A percentile compares a stretch with the other conserved stretches of the same genome.
Evolutionary conservation across 352 stramenopile genomes (phyloP).

Genomic region (Plasmopara viticola): DNA sequence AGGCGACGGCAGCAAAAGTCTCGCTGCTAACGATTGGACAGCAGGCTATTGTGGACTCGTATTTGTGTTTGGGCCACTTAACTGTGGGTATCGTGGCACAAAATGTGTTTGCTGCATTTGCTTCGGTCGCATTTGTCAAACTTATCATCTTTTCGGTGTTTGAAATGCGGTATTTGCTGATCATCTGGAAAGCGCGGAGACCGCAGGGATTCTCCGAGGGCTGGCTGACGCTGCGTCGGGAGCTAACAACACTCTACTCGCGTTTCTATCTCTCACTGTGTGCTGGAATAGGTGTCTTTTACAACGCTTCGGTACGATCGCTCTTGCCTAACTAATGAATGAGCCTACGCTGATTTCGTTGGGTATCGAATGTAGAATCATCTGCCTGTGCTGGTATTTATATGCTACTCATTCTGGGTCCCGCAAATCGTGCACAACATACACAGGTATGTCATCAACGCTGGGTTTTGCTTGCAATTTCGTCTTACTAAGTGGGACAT

Average conservation of each 20-base stretch:
- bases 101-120: constrained; percentile 95
- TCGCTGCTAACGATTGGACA: constrained; percentile 79
- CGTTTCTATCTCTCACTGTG: constrained; percentile 95
- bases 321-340: not conserved
- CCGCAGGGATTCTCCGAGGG: constrained; percentile 80
- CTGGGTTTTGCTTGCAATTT: constrained; percentile 1
- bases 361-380: constrained; percentile 49
- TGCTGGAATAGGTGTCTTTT: constrained; percentile 86
- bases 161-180: constrained; percentile 97
- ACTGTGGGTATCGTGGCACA: constrained; percentile 91
- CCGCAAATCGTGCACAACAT: constrained; percentile 97
- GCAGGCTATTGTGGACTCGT: constrained; percentile 89
- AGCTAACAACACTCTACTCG: constrained; percentile 93
- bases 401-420: constrained; percentile 98
- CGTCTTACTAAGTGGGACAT: not conserved
- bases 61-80: constrained; percentile 93
- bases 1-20: constrained; percentile 77
- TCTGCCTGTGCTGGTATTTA: constrained; percentile 85
- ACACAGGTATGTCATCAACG: constrained; percentile 42
- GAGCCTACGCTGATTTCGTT: constrained; percentile 1
- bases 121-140: constrained; percentile 96
- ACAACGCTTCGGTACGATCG: constrained; percentile 75
- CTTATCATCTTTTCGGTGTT: constrained; percentile 98
- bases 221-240: constrained; percentile 83
- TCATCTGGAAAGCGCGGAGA: constrained; percentile 94